Evolutionary conservation across 345 rosid genomes (phyloP).

Genomic region (Luvunga scandens): DNA sequence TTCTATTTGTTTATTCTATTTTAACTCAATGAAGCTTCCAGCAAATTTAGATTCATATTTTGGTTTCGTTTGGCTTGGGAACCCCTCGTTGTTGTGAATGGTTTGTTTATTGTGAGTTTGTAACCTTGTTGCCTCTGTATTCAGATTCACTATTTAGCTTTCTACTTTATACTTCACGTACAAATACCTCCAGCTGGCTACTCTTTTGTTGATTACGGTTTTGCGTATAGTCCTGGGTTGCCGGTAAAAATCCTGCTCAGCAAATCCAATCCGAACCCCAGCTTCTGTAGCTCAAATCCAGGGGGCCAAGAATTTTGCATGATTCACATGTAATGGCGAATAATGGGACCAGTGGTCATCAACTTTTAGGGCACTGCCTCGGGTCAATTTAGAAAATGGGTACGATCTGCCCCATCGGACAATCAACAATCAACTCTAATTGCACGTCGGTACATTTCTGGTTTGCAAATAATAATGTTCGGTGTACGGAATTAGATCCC

Average conservation of each 20-base stretch:
- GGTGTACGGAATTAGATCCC: constrained; percentile 21
- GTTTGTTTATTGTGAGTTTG: background rate
- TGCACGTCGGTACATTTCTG: background rate
- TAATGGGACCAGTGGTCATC: constrained; percentile 6
- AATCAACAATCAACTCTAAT: background rate
- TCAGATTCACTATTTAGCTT: background rate
- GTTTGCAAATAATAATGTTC: background rate
- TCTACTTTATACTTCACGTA: background rate
- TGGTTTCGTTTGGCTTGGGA: background rate
- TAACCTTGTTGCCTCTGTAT: background rate
- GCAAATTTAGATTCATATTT: background rate
- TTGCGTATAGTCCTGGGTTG: background rate
- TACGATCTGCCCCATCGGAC: background rate
- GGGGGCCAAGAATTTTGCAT: constrained; percentile 13
- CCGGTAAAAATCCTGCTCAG: background rate
- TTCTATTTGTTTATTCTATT: background rate
- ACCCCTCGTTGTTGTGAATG: background rate
- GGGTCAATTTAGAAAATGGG: constrained; percentile 21
- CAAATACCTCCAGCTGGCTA: background rate
- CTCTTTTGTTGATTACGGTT: background rate
- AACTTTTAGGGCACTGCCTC: background rate
- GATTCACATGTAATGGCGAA: constrained; percentile 29
- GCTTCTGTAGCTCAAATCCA: constrained; percentile 12
- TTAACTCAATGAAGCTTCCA: background rate
- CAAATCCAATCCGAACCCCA: constrained; percentile 19